phyloP scores from a whole-genome alignment of 1,139 yeast genomes.

The Hyphopichia pseudoburtonii region DNA sequence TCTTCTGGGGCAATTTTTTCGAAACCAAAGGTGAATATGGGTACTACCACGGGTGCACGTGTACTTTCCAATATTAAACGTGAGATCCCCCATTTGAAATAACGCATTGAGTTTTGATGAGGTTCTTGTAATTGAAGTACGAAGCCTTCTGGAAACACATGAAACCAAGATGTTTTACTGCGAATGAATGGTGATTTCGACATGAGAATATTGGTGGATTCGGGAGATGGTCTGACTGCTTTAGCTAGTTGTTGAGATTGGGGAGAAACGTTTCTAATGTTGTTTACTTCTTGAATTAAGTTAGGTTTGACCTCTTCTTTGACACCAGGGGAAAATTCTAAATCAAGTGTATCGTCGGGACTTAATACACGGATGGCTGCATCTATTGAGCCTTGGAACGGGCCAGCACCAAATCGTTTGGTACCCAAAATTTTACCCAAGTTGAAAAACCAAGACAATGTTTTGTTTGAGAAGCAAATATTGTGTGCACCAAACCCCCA shows the following conservation, averaged over 20 bases:
- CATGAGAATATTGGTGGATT: conserved; percentile 33
- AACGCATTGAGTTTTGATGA: conserved; percentile 79
- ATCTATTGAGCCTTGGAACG: conserved; percentile 87
- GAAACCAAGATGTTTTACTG: conserved; percentile 81
- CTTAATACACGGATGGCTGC: conserved; percentile 85
- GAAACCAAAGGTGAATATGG: conserved; percentile 83
- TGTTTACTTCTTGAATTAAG: conserved; percentile 33
- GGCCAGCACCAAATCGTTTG: conserved; percentile 86
- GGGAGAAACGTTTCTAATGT: conserved; percentile 11
- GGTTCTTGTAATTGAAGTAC: conserved; percentile 86
- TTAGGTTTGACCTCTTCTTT: conserved; percentile 27
- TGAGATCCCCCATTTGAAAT: conserved; percentile 94
- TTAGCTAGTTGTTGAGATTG: conserved; percentile 19
- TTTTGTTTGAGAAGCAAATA: conserved; percentile 69
- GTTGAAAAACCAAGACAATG: conserved; percentile 66
- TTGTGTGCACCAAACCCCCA: conserved; percentile 97
- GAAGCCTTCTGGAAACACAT: conserved; percentile 92
- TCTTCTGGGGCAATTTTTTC: conserved; percentile 87
- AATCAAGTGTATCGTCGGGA: conserved; percentile 69
- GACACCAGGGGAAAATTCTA: conserved; percentile 44
- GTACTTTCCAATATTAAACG: conserved; percentile 81
- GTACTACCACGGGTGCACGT: conserved; percentile 83
- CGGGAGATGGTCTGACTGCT: conserved; percentile 28
- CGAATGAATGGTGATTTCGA: conserved; percentile 51
- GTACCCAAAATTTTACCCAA: conserved; percentile 87